A percentile compares a stretch with the other conserved stretches of the same genome.
Conservation (phyloP, 2,329 filamentous ascomycete species). For the Sarocladiaceae sp. region DNA sequence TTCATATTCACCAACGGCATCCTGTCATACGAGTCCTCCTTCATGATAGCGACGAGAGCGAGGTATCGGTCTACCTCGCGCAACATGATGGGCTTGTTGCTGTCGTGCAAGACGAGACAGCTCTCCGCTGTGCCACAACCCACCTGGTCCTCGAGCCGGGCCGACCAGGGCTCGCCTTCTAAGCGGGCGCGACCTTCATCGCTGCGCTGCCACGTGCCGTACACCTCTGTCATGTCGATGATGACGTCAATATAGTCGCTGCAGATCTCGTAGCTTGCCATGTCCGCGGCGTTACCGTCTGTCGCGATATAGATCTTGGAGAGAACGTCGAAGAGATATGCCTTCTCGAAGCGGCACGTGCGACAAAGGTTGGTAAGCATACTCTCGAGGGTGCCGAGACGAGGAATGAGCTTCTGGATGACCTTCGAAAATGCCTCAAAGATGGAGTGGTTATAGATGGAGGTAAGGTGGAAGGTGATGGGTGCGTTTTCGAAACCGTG, state of each 20-base stretch:
- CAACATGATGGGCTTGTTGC: conserved; percentile 58
- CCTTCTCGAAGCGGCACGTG: conserved; percentile 93
- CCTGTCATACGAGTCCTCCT: conserved; percentile 75
- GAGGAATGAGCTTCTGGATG: conserved; percentile 93
- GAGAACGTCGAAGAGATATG: conserved; percentile 94
- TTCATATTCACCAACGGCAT: conserved; percentile 85
- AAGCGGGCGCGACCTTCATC: conserved; percentile 48
- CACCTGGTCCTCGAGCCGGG: conserved; percentile 58
- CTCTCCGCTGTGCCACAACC: conserved; percentile 62
- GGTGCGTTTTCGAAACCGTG: conserved; percentile 89
- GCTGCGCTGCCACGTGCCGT: conserved; percentile 65
- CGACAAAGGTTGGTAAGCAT: conserved; percentile 91
- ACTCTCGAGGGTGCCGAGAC: conserved; percentile 85
- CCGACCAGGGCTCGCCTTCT: conserved; percentile 55
- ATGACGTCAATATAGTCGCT: conserved; percentile 98
- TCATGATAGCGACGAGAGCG: conserved; percentile 80
- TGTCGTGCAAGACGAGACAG: conserved; percentile 60
- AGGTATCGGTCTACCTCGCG: conserved; percentile 68
- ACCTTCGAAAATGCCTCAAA: conserved; percentile 98
- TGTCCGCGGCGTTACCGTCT: conserved; percentile 86
- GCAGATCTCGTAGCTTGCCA: conserved; percentile 96
- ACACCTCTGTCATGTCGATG: conserved; percentile 93
- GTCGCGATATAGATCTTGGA: conserved; percentile 99
- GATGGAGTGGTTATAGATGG: conserved; percentile 97
- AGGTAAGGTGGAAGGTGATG: conserved; percentile 92